Percentiles rank a stretch among this genome's conserved stretches.
Conservation (phyloP, 108 stramenopile genomes). For the Conticribra weissflogii region DNA sequence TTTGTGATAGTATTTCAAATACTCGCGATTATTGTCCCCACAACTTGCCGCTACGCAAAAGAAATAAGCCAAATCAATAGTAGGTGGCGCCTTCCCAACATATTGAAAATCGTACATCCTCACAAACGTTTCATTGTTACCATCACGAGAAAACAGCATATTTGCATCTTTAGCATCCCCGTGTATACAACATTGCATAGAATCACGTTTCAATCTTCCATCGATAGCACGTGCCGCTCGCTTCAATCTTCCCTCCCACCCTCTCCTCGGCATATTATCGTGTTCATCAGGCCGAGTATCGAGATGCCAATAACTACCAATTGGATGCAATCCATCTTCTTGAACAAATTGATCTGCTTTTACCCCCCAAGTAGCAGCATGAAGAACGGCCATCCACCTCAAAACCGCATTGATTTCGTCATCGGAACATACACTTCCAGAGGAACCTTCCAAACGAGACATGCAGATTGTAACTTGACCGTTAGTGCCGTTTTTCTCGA, state of each 20-base stretch:
- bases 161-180: conserved; percentile 82
- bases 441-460: conserved; percentile 33
- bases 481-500: conserved; percentile 38
- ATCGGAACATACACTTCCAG: conserved; percentile 1
- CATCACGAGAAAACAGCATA: conserved; percentile 38
- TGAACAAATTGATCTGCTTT: conserved; percentile 34
- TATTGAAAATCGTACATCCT: conserved; percentile 81
- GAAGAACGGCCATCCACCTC: conserved; percentile 70
- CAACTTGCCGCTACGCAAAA: conserved; percentile 52
- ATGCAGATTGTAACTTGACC: conserved; percentile 52
- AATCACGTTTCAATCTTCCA: conserved; percentile 58
- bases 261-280: conserved; percentile 55
- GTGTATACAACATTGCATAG: conserved; percentile 70
- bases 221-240: conserved; percentile 73
- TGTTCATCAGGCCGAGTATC: conserved; percentile 80
- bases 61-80: conserved; percentile 77
- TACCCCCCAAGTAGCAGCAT: conserved; percentile 64
- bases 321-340: conserved; percentile 43
- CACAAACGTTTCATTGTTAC: not conserved
- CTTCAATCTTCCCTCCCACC: conserved; percentile 77
- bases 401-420: conserved; percentile 21
- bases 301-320: conserved; percentile 77
- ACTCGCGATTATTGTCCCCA: conserved; percentile 23
- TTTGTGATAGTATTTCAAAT: conserved; percentile 45
- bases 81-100: conserved; percentile 62